A percentile compares a stretch with the other conserved stretches of the same genome.
Conservation (phyloP, 345 rosid genomes). For the Brassica juncea region DNA sequence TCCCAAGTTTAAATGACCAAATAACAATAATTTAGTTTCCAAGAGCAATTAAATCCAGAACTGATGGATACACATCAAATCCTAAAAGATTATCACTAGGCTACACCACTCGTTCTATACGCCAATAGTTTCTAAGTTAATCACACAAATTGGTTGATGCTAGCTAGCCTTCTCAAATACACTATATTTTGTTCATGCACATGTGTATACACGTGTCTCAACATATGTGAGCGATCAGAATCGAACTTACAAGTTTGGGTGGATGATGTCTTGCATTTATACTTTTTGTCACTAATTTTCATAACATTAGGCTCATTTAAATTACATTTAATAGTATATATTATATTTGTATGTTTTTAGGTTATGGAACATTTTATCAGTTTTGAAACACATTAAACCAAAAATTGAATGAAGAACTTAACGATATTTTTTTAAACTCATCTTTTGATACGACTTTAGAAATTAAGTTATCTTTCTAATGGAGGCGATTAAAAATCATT, state of each 20-base stretch:
- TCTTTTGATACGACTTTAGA: too few relatives aligned
- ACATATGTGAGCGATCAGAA: background rate
- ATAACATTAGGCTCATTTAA: background rate
- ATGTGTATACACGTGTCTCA: background rate
- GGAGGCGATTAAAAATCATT: too few relatives aligned
- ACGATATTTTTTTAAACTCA: too few relatives aligned
- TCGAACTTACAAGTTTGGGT: background rate
- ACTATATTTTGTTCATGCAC: background rate
- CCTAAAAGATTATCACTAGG: too few relatives aligned
- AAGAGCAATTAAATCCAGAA: too few relatives aligned
- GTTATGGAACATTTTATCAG: background rate
- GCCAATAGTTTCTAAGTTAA: background rate
- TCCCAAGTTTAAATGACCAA: too few relatives aligned
- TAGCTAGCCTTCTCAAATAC: background rate
- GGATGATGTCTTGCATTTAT: background rate
- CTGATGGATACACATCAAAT: too few relatives aligned
- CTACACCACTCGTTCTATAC: background rate
- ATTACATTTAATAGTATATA: background rate
- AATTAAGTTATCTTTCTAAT: too few relatives aligned
- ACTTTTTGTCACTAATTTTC: background rate
- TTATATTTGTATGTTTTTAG: background rate
- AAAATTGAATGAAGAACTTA: background rate
- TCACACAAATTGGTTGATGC: background rate
- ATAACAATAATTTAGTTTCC: too few relatives aligned
- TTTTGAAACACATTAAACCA: background rate